Evolutionary conservation across 2,329 filamentous ascomycete genomes (phyloP), one percentile per base, ranked within the genome.

Genomic region (Penicillium oxalicum): DNA sequence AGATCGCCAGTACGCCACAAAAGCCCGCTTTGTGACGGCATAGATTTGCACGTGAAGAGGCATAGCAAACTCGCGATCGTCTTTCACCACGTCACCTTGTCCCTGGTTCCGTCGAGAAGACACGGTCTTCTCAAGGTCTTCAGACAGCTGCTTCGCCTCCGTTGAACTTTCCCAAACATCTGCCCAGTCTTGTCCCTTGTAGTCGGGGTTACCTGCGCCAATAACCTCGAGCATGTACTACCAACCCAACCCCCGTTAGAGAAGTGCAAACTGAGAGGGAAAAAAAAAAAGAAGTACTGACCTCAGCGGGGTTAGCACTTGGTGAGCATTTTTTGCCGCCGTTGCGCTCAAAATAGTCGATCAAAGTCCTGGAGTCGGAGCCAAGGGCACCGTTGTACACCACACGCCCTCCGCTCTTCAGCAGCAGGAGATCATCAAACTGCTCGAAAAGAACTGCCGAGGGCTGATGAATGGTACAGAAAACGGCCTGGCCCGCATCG

Each of bases 381-480:
- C 89, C 89, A 38, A 95, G 86, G 50, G 91, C 84, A 18, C 88
- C 88, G 61, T 93, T 91, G 72, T 95, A 95, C 43, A 94, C 87
- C 40, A 86, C 87, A 47, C 84, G 79, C 4, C 89, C 89, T 51
- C 89, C 89, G 36, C 80, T 78, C 68, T 91, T 82, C 2, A 95
- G 77, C 2, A 95, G 77, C 4, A 95, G 73, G 2, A 95, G 77
- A 9, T 88, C 80, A 64, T 95, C 89, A 56, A 95, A 95, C 67
- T 90, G 86, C 67, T 93, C 87, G 58, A 95, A 95, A 0, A 95
- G 76, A 0, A 87, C 83, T 12, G 87, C 87, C 56, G 90, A 91
- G 1, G 90, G 89, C 65, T 95, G 90, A 66, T 95, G 90, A 54
- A 95, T 95, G 0, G 90, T 95, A 71, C 88, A 94, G 3, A 95